Conservation (phyloP, 202 grass and related monocot genomes). For the Cymbopogon flexuosus region DNA sequence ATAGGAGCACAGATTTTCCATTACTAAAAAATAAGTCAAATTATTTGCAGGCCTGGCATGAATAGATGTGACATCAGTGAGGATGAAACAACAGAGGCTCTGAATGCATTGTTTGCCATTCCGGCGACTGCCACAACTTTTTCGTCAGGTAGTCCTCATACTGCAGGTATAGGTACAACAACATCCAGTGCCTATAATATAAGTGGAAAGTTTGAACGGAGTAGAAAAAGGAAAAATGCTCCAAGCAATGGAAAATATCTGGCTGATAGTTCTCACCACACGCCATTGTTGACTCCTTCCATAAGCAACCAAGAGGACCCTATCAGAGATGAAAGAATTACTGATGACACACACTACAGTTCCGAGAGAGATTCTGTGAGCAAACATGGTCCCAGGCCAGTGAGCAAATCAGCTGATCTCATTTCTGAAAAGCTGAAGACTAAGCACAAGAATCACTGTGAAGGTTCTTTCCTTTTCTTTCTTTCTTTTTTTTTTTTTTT, state of each 20-base stretch:
- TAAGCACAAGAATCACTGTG: constrained; percentile 42
- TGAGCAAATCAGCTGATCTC: constrained; percentile 45
- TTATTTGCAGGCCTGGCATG: constrained; percentile 62
- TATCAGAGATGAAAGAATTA: constrained; percentile 28
- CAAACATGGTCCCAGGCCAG: constrained; percentile 2
- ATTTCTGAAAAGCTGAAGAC: constrained; percentile 17
- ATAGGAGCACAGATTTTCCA: neutral
- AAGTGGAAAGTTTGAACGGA: constrained; percentile 34
- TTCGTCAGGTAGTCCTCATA: constrained; percentile 22
- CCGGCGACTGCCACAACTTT: constrained; percentile 20
- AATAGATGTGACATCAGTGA: constrained; percentile 68
- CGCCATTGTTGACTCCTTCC: constrained; percentile 4
- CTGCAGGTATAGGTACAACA: constrained; percentile 20
- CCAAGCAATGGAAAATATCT: constrained; percentile 14
- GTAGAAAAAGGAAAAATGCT: constrained; percentile 53
- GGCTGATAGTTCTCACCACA: constrained; percentile 11
- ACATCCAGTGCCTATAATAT: constrained; percentile 26
- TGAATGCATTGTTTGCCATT: constrained; percentile 49
- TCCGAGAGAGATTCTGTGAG: constrained; percentile 27
- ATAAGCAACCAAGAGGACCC: constrained; percentile 33
- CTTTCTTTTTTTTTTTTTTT: neutral
- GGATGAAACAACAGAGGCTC: constrained; percentile 68
- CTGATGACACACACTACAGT: constrained; percentile 27
- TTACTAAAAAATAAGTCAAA: constrained; percentile 25
- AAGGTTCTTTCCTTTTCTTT: constrained; percentile 37